Percentiles rank a stretch among this genome's conserved stretches.
These are phyloP conservation scores for Venturia oleaginea DNA, from an alignment of 2,329 filamentous ascomycete genomes.

Conservation along the genomic window DNA sequence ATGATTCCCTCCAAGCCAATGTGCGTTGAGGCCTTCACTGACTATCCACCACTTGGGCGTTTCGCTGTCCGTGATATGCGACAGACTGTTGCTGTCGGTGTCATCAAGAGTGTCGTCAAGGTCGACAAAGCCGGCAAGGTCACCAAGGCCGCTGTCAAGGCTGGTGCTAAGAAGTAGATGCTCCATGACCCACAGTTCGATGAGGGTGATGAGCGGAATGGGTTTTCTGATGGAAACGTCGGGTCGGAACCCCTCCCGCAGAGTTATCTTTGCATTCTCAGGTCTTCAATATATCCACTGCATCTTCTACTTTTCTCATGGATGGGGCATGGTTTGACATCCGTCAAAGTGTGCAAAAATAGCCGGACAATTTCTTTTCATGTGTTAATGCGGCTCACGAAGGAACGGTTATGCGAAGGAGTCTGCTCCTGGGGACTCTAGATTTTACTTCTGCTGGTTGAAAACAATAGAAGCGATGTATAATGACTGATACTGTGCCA, in stretches of 20 bases:
- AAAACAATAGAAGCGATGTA: constrained; percentile 11
- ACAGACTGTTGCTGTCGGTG: constrained; percentile 77
- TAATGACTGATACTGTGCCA: constrained; percentile 1
- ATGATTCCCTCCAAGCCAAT: constrained; percentile 99
- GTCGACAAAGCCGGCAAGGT: constrained; percentile 41
- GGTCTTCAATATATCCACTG: constrained; percentile 11
- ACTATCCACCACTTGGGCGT: constrained; percentile 98
- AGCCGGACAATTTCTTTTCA: not conserved
- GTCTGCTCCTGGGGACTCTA: constrained; percentile 10
- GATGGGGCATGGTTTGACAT: not conserved
- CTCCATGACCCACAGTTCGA: not conserved
- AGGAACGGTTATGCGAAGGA: constrained; percentile 4
- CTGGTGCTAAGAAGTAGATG: constrained; percentile 15
- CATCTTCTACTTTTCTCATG: constrained; percentile 2
- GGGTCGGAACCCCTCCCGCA: constrained; percentile 1
- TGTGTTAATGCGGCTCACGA: constrained; percentile 9
- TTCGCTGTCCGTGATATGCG: constrained; percentile 99
- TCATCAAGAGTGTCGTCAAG: constrained; percentile 84
- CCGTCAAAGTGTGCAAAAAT: not conserved
- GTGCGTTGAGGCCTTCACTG: constrained; percentile 99
- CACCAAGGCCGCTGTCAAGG: constrained; percentile 38
- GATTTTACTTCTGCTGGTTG: constrained; percentile 8
- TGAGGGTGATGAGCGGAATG: constrained; percentile 1
- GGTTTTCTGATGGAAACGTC: not conserved
- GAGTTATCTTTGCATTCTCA: constrained; percentile 10